Evolutionary conservation across 2,329 filamentous ascomycete species (phyloP).

Genomic region (Thermoascus crustaceus): DNA sequence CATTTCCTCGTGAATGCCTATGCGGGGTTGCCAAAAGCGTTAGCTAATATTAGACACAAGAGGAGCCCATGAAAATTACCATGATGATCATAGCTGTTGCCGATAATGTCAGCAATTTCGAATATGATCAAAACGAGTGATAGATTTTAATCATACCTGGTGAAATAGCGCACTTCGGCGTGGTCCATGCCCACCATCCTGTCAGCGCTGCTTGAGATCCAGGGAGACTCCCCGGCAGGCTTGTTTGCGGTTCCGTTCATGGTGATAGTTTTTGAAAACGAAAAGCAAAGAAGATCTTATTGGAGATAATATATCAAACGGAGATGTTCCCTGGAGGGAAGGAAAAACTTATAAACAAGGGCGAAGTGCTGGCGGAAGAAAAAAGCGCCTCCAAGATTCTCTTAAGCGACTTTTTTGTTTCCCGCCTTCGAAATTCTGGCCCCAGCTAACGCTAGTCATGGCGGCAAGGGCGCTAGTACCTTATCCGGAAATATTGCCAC

Average conservation of each 20-base stretch:
- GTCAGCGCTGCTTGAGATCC: constrained; percentile 37
- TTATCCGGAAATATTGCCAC: constrained; percentile 11
- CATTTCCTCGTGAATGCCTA: constrained; percentile 97
- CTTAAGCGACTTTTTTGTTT: constrained; percentile 10
- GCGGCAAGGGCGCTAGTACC: not conserved
- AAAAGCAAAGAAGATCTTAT: constrained; percentile 3
- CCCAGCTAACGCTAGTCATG: constrained; percentile 8
- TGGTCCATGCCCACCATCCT: constrained; percentile 62
- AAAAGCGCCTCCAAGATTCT: constrained; percentile 12
- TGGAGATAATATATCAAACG: constrained; percentile 5
- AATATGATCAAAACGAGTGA: constrained; percentile 16
- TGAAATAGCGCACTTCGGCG: constrained; percentile 98
- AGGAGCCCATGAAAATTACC: constrained; percentile 46
- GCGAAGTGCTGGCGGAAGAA: constrained; percentile 3
- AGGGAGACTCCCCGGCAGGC: constrained; percentile 12
- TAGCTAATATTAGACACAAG: constrained; percentile 14
- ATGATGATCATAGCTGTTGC: constrained; percentile 86
- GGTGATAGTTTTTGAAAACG: constrained; percentile 8
- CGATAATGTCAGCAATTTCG: constrained; percentile 13
- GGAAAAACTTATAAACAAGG: constrained; percentile 5
- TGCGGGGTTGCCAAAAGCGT: constrained; percentile 27
- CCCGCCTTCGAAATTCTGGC: constrained; percentile 4
- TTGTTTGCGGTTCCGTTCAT: constrained; percentile 24
- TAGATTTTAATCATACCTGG: constrained; percentile 57
- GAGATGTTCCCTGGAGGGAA: constrained; percentile 1